A percentile compares a stretch with the other conserved stretches of the same genome.
phyloP scores from a whole-genome alignment of 805 yeast genomes.

The Lipomyces starkeyi region DNA sequence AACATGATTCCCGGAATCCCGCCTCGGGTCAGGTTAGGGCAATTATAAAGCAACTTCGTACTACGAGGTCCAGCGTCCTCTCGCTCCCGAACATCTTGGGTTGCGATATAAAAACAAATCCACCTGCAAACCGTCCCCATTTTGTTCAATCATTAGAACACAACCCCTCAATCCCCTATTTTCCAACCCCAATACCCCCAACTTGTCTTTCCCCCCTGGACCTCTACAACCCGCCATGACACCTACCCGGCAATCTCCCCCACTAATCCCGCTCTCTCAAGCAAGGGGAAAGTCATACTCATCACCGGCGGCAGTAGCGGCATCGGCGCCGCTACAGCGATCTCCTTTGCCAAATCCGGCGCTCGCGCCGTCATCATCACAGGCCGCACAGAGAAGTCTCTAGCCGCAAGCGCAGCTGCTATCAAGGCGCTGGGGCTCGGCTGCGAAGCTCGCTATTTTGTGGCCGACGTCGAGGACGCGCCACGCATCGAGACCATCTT shows the following conservation, averaged over 20 bases:
- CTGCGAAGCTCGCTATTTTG: not conserved
- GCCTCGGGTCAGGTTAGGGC: no score
- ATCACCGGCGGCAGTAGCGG: conserved; percentile 13
- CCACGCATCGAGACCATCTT: not conserved
- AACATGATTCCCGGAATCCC: not conserved
- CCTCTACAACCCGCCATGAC: conserved; percentile 4
- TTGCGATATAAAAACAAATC: no score
- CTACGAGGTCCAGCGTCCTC: no score
- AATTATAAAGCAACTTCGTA: no score
- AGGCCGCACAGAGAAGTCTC: conserved; percentile 7
- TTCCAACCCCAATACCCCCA: not conserved
- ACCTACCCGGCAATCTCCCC: conserved; percentile 3
- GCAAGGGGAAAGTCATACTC: not conserved
- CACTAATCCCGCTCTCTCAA: not conserved
- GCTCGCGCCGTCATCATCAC: conserved; percentile 9
- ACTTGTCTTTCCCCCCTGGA: conserved; percentile 3
- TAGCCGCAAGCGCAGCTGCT: not conserved
- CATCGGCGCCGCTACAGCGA: conserved; percentile 2
- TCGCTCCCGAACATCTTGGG: no score
- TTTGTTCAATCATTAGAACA: no score
- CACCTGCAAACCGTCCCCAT: no score
- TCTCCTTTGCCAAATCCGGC: conserved; percentile 5
- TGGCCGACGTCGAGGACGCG: conserved; percentile 9
- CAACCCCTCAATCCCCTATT: not conserved
- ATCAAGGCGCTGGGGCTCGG: not conserved